These are phyloP conservation scores for Malus orientalis DNA, from an alignment of 306 rosid genomes.

Conservation along the genomic window DNA sequence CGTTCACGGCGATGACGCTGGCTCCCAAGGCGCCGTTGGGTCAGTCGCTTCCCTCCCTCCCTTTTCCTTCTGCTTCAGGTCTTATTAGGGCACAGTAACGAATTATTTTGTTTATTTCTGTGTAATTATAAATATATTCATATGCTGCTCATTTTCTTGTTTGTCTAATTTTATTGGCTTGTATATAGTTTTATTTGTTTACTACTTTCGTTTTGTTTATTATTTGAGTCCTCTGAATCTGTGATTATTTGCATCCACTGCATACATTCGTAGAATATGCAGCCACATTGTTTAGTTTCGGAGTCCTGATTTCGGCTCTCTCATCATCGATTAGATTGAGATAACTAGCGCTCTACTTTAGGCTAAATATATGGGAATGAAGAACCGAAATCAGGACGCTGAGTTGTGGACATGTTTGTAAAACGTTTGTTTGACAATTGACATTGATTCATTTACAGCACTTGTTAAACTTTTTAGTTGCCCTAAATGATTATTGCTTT, in stretches of 20 bases:
- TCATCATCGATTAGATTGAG: not conserved
- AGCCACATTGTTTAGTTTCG: not conserved
- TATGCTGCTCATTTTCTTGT: not conserved
- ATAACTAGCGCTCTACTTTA: not conserved
- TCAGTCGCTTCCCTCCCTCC: conserved; percentile 23
- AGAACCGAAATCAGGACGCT: too few relatives aligned
- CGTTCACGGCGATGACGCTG: conserved; percentile 75
- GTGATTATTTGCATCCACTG: not conserved
- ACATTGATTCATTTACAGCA: not conserved
- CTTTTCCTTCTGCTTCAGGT: not conserved
- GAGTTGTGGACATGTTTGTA: not conserved
- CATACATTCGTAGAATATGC: not conserved
- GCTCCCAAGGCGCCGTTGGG: conserved; percentile 71
- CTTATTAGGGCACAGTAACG: conserved; percentile 16
- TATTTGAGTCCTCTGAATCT: not conserved
- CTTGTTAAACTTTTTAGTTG: not conserved
- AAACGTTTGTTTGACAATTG: not conserved
- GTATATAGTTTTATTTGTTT: not conserved
- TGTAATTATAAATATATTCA: not conserved
- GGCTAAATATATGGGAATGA: not conserved
- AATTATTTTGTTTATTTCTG: not conserved
- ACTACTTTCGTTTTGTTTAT: not conserved
- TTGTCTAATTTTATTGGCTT: not conserved
- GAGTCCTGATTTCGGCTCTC: not conserved
- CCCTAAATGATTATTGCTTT: conserved; percentile 7